phyloP scores from a whole-genome alignment of 441 rosid genomes.

The Pelargonium australe region DNA sequence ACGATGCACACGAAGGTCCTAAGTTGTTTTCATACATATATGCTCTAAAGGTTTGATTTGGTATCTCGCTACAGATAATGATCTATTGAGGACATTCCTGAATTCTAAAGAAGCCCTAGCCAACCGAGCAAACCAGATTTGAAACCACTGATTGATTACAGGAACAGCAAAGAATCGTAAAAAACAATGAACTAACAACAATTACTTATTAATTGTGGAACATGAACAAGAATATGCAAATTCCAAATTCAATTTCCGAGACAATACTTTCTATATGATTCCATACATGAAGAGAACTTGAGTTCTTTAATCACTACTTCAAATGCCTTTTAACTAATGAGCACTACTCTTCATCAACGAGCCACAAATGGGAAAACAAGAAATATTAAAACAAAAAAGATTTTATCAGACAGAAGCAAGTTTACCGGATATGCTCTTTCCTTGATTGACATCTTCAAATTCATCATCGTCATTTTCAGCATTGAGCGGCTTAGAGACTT shows the following conservation, averaged over 20 bases:
- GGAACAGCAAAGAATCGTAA: too few relatives aligned
- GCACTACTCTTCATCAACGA: slow-evolving; percentile 14
- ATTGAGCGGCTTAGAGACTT: slow-evolving; percentile 29
- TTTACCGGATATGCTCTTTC: slow-evolving; percentile 32
- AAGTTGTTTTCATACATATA: too few relatives aligned
- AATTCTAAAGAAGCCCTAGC: background rate
- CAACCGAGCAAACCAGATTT: background rate
- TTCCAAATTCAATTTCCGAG: slow-evolving; percentile 11
- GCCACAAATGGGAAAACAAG: slow-evolving; percentile 11
- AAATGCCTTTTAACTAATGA: background rate
- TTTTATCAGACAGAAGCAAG: slow-evolving; percentile 36
- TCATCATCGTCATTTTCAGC: slow-evolving; percentile 32
- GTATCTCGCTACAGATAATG: too few relatives aligned
- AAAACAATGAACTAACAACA: slow-evolving; percentile 1
- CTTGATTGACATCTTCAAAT: slow-evolving; percentile 31
- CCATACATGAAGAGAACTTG: slow-evolving; percentile 14
- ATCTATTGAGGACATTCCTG: background rate
- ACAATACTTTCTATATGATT: background rate
- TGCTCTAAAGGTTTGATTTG: too few relatives aligned
- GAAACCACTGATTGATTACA: background rate
- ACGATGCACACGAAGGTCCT: too few relatives aligned
- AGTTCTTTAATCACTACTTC: slow-evolving; percentile 9
- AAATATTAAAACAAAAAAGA: slow-evolving; percentile 7
- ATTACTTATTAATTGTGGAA: background rate
- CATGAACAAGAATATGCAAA: background rate